phyloP scores from a whole-genome alignment of 768 basidiomycete genomes.

The Termitomyces sp. region DNA sequence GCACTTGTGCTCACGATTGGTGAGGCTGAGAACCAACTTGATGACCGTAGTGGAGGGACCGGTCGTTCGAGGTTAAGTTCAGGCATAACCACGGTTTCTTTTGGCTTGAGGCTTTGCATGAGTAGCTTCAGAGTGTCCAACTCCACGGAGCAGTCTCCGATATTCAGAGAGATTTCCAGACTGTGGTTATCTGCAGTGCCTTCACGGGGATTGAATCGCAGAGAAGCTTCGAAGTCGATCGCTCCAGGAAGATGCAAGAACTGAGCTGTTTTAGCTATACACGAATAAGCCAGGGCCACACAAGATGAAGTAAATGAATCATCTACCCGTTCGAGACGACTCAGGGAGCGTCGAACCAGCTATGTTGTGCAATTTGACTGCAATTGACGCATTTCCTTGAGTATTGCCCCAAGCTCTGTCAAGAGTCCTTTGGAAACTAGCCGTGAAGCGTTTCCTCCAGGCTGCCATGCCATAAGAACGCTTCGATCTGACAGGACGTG shows the following conservation, averaged over 20 bases:
- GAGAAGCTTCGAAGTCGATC: slow-evolving; percentile 41
- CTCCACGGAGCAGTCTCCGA: slow-evolving; percentile 45
- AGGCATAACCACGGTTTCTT: background rate
- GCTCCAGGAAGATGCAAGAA: slow-evolving; percentile 46
- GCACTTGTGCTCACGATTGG: slow-evolving; percentile 6
- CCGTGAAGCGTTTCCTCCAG: slow-evolving; percentile 60
- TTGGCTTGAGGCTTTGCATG: slow-evolving; percentile 19
- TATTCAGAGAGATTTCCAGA: slow-evolving; percentile 38
- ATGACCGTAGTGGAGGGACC: background rate
- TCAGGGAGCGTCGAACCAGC: slow-evolving; percentile 31
- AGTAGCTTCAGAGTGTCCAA: slow-evolving; percentile 39
- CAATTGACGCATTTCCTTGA: slow-evolving; percentile 50
- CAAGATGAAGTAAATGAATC: background rate
- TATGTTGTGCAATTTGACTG: slow-evolving; percentile 45
- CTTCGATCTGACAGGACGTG: slow-evolving; percentile 19
- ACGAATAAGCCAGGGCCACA: background rate
- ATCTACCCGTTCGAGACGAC: slow-evolving; percentile 26
- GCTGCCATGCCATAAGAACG: slow-evolving; percentile 48
- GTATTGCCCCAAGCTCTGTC: slow-evolving; percentile 66
- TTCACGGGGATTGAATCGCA: slow-evolving; percentile 56
- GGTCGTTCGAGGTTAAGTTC: background rate
- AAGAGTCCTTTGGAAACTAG: slow-evolving; percentile 61
- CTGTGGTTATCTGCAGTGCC: slow-evolving; percentile 52
- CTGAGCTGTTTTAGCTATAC: slow-evolving; percentile 21
- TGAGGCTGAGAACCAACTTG: background rate